Evolutionary conservation across 306 rosid genomes (phyloP).

Genomic region (Senna tora): DNA sequence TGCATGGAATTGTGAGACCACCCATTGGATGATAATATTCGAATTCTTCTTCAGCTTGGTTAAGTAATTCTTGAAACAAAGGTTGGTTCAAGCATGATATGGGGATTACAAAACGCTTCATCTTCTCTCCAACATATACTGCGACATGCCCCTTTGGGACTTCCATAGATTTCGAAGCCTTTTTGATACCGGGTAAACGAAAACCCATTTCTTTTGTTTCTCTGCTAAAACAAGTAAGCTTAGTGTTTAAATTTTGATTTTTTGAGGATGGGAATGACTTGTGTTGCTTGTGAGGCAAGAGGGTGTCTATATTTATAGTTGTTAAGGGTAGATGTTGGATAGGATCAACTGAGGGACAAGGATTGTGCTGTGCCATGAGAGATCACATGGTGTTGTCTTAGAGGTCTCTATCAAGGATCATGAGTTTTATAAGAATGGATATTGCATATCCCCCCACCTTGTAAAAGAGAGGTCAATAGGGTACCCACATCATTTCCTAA

Average conservation of each 20-base stretch:
- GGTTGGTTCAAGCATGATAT: constrained; percentile 47
- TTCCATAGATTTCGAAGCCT: constrained; percentile 26
- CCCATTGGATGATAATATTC: too few species aligned
- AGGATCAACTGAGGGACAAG: background rate
- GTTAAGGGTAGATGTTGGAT: background rate
- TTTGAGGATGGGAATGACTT: constrained; percentile 12
- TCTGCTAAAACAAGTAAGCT: background rate
- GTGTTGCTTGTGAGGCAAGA: constrained; percentile 27
- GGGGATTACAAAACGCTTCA: constrained; percentile 52
- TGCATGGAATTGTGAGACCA: too few species aligned
- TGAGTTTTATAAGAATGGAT: background rate
- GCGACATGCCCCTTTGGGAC: constrained; percentile 56
- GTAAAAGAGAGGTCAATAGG: too few species aligned
- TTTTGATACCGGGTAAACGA: too few species aligned
- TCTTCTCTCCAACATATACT: constrained; percentile 56
- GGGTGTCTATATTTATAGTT: constrained; percentile 25
- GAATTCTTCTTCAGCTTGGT: constrained; percentile 12
- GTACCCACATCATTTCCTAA: too few species aligned
- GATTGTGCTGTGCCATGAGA: background rate
- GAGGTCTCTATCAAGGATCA: background rate
- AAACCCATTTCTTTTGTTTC: constrained; percentile 1
- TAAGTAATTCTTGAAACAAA: constrained; percentile 47
- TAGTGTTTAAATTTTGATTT: background rate
- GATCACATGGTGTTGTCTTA: constrained; percentile 48
- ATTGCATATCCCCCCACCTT: background rate